Conservation (phyloP, 805 yeast genomes). For the Ogataea paradorogensis region DNA sequence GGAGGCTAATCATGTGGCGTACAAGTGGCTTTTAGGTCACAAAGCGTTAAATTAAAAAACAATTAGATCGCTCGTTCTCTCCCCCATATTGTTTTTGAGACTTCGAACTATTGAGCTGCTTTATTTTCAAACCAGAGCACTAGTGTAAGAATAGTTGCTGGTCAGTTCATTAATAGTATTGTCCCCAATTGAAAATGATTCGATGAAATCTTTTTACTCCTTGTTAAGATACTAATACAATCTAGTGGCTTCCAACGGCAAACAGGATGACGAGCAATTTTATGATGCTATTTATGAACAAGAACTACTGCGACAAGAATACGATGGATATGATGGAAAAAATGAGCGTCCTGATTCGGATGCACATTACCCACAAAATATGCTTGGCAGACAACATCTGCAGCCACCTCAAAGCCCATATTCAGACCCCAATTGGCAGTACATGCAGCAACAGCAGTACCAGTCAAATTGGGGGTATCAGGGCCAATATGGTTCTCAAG, state of each 20-base stretch:
- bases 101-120: not conserved
- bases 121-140: not conserved
- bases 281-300: conserved; percentile 16
- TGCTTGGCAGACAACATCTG: conserved; percentile 10
- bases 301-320: conserved; percentile 5
- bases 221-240: conserved; percentile 10
- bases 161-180: conserved; percentile 4
- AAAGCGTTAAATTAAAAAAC: conserved; percentile 8
- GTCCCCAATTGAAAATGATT: conserved; percentile 1
- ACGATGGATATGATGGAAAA: conserved; percentile 11
- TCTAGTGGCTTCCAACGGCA: conserved; percentile 13
- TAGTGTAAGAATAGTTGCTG: not conserved
- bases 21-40: conserved; percentile 1
- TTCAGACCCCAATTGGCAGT: conserved; percentile 19
- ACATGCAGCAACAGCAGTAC: conserved; percentile 15
- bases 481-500: conserved; percentile 9
- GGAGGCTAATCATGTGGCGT: conserved; percentile 2
- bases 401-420: conserved; percentile 9
- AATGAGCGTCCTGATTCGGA: conserved; percentile 9
- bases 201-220: not conserved
- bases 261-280: conserved; percentile 12
- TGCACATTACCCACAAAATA: conserved; percentile 16
- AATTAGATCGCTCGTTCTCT: conserved; percentile 2
- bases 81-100: not conserved
- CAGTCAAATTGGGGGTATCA: conserved; percentile 12